Evolutionary conservation across 371 early-diverging fungal species (phyloP).

Genomic region (Mortierella sp.): DNA sequence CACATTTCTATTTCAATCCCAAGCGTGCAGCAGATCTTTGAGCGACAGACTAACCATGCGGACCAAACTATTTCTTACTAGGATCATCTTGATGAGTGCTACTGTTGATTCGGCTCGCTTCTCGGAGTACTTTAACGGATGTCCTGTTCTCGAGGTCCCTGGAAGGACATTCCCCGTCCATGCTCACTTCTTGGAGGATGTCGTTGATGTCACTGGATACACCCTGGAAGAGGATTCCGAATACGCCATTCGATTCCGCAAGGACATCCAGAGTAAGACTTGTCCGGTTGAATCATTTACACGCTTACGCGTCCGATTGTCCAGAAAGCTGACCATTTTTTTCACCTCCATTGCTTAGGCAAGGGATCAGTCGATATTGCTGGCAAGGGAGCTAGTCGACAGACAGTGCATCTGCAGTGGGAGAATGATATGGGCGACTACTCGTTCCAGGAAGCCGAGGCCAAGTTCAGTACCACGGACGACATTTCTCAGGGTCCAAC

Average conservation of each 20-base stretch:
- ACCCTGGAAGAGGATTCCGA: conserved; percentile 71
- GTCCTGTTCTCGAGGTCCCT: conserved; percentile 81
- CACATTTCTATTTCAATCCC: background rate
- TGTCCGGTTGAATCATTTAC: too few species aligned
- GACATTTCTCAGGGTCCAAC: conserved; percentile 36
- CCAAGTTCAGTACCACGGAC: conserved; percentile 28
- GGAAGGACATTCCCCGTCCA: conserved; percentile 88
- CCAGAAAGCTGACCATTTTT: background rate
- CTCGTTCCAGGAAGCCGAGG: conserved; percentile 34
- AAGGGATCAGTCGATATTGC: conserved; percentile 62
- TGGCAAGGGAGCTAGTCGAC: conserved; percentile 63
- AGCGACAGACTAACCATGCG: conserved; percentile 60
- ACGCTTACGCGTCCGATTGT: too few species aligned
- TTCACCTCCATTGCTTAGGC: conserved; percentile 25
- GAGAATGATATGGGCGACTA: conserved; percentile 51
- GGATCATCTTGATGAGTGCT: conserved; percentile 88
- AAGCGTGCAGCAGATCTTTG: background rate
- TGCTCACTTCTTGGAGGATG: conserved; percentile 82
- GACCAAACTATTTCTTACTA: conserved; percentile 33
- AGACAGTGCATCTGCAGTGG: conserved; percentile 65
- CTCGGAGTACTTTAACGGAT: conserved; percentile 73
- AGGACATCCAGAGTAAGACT: conserved; percentile 51
- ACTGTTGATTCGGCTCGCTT: conserved; percentile 80
- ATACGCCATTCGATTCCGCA: conserved; percentile 60
- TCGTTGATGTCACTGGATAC: conserved; percentile 70